Conservation (phyloP, 371 early-diverging fungal genomes). For the Mortierella sp. region DNA sequence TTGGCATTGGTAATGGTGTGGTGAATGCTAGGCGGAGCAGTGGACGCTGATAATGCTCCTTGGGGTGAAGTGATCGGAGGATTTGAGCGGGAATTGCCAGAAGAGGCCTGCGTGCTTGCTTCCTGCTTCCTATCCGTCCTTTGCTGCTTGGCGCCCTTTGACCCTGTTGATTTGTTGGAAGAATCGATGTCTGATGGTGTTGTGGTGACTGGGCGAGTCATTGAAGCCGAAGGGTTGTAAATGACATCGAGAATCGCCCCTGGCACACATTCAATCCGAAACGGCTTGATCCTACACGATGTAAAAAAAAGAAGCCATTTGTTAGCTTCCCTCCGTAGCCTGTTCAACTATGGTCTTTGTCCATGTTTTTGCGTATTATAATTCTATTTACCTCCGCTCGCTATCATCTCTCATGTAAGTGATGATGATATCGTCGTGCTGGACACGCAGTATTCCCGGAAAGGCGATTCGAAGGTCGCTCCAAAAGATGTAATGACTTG, state of each 20-base stretch:
- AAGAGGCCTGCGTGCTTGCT: neutral
- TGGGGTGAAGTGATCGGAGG: neutral
- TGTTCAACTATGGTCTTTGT: neutral
- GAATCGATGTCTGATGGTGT: neutral
- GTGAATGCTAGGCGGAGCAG: neutral
- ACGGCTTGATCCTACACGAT: neutral
- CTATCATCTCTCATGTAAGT: neutral
- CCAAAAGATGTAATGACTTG: constrained; percentile 5
- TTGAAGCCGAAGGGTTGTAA: neutral
- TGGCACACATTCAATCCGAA: constrained; percentile 1
- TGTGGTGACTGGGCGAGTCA: neutral
- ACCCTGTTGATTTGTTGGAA: neutral
- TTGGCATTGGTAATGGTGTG: neutral
- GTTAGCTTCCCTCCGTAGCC: neutral
- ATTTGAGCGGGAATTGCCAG: neutral
- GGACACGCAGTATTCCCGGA: neutral
- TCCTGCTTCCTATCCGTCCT: neutral
- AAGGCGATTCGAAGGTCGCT: constrained; percentile 11
- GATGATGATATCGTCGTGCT: neutral
- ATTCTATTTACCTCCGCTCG: neutral
- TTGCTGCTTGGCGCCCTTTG: neutral
- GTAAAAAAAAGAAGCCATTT: neutral
- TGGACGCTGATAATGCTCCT: neutral
- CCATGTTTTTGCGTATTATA: neutral
- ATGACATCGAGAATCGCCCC: neutral